Base-by-base conservation (phyloP, 2,329 filamentous ascomycete species). In the Ceratocystis alfenasii region DNA sequence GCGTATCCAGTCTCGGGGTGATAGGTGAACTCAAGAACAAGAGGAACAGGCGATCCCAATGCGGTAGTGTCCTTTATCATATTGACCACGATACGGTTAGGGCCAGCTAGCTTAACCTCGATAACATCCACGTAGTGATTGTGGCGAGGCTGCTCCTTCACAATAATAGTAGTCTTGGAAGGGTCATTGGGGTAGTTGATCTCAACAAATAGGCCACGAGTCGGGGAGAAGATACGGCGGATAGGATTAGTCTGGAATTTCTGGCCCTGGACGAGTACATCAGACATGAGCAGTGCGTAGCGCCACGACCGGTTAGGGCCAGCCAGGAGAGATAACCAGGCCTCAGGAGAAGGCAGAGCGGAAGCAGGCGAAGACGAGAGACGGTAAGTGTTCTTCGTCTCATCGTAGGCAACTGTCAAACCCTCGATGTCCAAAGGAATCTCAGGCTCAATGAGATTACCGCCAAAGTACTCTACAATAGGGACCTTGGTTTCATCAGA, bases 201-300 rank as follows among this genome's bases (percentile, higher is more conserved):
- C 77, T 99, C 94, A 44, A 99, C 90, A 68, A 91, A 87, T 75
- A 97, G 85, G 60, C 94, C 94, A 44, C 87, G 86, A 15, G 86
- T 84, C 15, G 94, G 94, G 10, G 89, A 87, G 70, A 97, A 93
- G 68, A 99, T 91, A 66, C 93, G 87, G 74, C 87, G 88, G 78
- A 96, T 88, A 0, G 94, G 95, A 77, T 99, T 99, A 67, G 90
- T 95, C 79, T 97, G 90, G 79, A 96, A 97, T 73, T 95, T 91
- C 75, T 96, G 88, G 17, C 92, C 94, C 76, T 99, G 94, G 3
- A 96, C 89, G 70, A 96, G 87, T 33, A 96, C 88, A 70, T 99
- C 93, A 0, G 92, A 88, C 68, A 90, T 90, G 76, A 99, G 93
- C 68, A 99, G 85, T 33, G 94, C 94, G 73, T 96, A 90, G 67